A percentile compares a stretch with the other conserved stretches of the same genome.
Conservation (phyloP, 345 rosid genomes). For the Dipteronia dyeriana region DNA sequence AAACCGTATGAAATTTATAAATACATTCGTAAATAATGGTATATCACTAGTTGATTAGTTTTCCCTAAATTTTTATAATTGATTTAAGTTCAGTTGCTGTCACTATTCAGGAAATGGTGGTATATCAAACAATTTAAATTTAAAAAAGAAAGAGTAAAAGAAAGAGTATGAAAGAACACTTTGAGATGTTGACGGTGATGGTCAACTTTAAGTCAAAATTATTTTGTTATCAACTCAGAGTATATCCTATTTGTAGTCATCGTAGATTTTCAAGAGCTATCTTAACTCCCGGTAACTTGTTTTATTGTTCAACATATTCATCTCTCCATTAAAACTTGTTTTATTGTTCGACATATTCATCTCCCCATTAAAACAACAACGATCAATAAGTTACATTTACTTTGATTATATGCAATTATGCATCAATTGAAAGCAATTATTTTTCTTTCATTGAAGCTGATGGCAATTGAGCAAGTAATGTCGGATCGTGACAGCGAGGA, state of each 20-base stretch:
- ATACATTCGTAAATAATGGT: background rate
- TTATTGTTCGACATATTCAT: background rate
- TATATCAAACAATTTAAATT: too few relatives aligned
- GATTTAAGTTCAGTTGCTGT: background rate
- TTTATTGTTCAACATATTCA: background rate
- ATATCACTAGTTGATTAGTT: background rate
- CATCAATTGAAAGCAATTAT: conserved; percentile 4
- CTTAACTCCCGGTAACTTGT: background rate
- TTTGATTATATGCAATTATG: background rate
- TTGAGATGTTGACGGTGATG: background rate
- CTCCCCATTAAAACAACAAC: background rate
- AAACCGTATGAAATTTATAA: background rate
- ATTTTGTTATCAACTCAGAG: background rate
- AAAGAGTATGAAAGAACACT: background rate
- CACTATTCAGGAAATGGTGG: background rate
- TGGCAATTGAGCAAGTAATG: conserved; percentile 87
- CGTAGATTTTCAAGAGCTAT: background rate
- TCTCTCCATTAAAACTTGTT: background rate
- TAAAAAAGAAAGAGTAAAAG: too few relatives aligned
- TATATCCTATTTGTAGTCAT: background rate
- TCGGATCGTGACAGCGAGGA: conserved; percentile 98
- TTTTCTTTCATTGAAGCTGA: conserved; percentile 55
- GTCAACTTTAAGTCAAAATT: background rate
- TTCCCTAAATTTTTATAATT: background rate
- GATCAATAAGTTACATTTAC: background rate